Conservation (phyloP, 306 rosid species). For the Begonia masoniana region DNA sequence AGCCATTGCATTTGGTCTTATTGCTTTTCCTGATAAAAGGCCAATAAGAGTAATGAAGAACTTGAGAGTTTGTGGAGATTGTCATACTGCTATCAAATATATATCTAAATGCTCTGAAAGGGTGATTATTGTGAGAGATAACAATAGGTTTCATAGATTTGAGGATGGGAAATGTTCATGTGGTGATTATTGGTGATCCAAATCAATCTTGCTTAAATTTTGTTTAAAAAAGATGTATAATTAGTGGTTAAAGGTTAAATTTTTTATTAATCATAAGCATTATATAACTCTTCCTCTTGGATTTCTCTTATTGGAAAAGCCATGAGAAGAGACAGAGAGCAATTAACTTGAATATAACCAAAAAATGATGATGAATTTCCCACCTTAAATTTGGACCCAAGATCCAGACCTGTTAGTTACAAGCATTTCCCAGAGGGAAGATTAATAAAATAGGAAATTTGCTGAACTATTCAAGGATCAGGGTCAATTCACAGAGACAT, state of each 20-base stretch:
- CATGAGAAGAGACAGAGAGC: no score
- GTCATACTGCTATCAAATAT: conserved; percentile 71
- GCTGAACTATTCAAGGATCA: neutral
- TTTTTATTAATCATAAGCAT: no score
- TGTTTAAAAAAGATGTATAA: neutral
- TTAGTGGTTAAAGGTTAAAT: no score
- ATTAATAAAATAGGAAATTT: neutral
- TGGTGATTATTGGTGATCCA: conserved; percentile 72
- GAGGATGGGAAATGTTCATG: conserved; percentile 79
- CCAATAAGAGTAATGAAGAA: conserved; percentile 88
- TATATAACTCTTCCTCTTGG: no score
- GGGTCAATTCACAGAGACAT: no score
- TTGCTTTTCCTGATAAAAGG: conserved; percentile 45
- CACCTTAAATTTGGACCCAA: neutral
- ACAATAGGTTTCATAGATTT: conserved; percentile 74
- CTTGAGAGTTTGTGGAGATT: conserved; percentile 88
- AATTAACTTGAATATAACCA: no score
- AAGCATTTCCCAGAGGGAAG: neutral
- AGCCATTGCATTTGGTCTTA: conserved; percentile 74
- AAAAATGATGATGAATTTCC: no score
- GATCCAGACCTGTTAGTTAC: neutral
- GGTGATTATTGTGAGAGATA: conserved; percentile 64
- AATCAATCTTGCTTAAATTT: neutral
- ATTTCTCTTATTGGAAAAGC: no score
- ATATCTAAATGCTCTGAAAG: conserved; percentile 70